Evolutionary conservation across 345 rosid species (phyloP).

Genomic region (Eucalyptus sp.): DNA sequence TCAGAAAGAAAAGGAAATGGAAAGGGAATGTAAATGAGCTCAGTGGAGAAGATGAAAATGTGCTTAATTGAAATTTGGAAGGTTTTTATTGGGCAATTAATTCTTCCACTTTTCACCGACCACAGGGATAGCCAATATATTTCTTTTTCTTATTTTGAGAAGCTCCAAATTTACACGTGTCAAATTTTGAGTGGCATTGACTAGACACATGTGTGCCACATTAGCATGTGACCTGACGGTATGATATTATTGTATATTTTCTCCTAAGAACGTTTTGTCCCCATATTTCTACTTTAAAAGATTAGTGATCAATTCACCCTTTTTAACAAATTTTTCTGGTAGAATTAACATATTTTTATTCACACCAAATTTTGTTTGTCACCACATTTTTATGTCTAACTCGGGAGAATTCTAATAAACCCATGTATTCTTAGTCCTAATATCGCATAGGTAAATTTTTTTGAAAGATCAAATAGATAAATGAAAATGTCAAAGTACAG

Average conservation of each 20-base stretch:
- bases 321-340: background rate
- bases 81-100: background rate
- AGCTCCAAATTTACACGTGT: background rate
- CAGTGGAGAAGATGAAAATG: background rate
- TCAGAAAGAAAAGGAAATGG: background rate
- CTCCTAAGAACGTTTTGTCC: background rate
- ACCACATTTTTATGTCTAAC: background rate
- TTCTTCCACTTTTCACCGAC: background rate
- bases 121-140: no score
- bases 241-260: no score
- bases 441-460: background rate
- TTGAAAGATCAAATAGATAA: background rate
- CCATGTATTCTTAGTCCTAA: background rate
- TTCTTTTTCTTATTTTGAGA: no score
- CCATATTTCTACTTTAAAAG: background rate
- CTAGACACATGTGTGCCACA: no score
- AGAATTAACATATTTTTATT: no score
- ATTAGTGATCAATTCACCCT: background rate
- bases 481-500: background rate
- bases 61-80: background rate
- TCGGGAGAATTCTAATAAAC: background rate
- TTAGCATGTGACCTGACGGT: no score
- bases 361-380: background rate
- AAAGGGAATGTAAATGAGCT: background rate
- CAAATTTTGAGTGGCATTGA: no score